Base-by-base conservation (phyloP, 768 basidiomycete genomes). In the Chalciporus chontae region DNA sequence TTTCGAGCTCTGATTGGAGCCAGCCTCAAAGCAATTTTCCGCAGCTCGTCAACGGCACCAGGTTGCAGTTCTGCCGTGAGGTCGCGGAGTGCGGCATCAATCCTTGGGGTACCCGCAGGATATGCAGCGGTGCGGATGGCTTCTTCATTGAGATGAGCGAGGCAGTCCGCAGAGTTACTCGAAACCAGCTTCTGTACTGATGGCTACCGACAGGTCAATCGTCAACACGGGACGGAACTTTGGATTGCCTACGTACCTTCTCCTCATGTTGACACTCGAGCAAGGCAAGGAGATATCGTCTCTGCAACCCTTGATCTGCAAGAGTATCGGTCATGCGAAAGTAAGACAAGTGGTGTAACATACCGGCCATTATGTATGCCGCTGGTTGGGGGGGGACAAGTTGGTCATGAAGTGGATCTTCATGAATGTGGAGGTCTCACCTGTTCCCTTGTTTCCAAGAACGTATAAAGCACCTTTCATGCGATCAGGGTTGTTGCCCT, bases 401-500 rank as follows among this genome's bases (percentile, higher is more conserved):
- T 41, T 40, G 15, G 34, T 36, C 34, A 36, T 8, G 15, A 36
- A n/a, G 34, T 3, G 34, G 34, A 6, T 6, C 5, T 36, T 17
- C 15, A 40, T 17, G 51, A 3, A 47, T 31, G 43, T 44, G 21
- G 4, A 45, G 11, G 55, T 57, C 79, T 39, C 53, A 86, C 86
- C 77, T 47, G 76, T 83, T 26, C 79, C 83, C 66, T 86, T 87
- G 58, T 85, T 83, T 71, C 82, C 82, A 9, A 90, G 68, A 17
- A 89, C 75, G 63, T 93, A 94, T 36, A 95, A 72, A 15, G 91
- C 92, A 8, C 95, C 95, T 71, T 98, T 98, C 84, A 96, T 94
- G 21, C 87, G 78, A 67, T 98, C 94, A 9, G 92, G 87, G 61
- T 94, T 91, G 50, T 79, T 84, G 6, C 88, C 92, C 60, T 82